Conservation (phyloP, 106 monocot species). For the Acanthochlamys bracteata region DNA sequence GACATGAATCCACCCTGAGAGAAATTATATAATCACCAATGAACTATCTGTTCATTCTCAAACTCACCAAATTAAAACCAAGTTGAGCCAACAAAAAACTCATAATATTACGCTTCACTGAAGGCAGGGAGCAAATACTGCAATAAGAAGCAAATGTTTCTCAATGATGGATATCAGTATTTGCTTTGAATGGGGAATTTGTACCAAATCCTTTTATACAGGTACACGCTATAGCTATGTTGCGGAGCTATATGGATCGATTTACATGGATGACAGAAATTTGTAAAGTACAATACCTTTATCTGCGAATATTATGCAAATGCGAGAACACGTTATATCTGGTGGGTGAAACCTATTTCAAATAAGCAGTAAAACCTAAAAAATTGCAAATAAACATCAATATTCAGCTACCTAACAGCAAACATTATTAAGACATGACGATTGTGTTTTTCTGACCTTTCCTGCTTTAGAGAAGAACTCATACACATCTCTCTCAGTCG, state of each 20-base stretch:
- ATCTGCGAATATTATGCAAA: constrained; percentile 26
- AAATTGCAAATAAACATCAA: constrained; percentile 25
- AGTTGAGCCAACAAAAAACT: constrained; percentile 66
- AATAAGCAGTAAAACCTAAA: constrained; percentile 39
- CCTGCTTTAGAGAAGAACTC: constrained; percentile 83
- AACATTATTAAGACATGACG: neutral
- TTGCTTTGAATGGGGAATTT: constrained; percentile 17
- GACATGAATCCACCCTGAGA: constrained; percentile 3
- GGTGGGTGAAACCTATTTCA: constrained; percentile 23
- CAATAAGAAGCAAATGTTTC: constrained; percentile 67
- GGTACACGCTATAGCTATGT: constrained; percentile 6
- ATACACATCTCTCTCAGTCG: constrained; percentile 67
- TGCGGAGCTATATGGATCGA: constrained; percentile 2
- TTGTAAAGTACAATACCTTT: constrained; percentile 35
- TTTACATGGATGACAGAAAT: constrained; percentile 13
- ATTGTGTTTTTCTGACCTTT: constrained; percentile 39
- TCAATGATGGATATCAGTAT: constrained; percentile 30
- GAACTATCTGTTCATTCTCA: constrained; percentile 15
- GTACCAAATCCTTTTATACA: constrained; percentile 1
- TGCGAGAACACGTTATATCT: constrained; percentile 32
- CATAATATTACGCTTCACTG: constrained; percentile 56
- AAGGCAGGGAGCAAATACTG: constrained; percentile 55
- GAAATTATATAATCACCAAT: constrained; percentile 7
- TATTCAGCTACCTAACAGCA: constrained; percentile 11
- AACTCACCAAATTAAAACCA: constrained; percentile 57